phyloP scores from a whole-genome alignment of 495 filamentous ascomycete species.

The Trypethelium eluteriae region DNA sequence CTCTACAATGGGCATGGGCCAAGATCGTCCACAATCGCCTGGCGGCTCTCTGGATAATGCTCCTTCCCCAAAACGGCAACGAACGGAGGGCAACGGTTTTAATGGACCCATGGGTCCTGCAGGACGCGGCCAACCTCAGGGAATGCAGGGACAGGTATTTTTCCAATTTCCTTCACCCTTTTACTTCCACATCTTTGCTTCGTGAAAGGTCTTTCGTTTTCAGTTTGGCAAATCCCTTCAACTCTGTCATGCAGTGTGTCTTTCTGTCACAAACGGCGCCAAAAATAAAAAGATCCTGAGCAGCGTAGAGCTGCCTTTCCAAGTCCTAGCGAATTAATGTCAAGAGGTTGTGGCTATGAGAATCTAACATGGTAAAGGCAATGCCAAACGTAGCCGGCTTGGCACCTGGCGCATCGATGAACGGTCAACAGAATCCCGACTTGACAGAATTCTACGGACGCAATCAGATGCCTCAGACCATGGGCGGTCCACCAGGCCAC shows the following conservation, averaged over 20 bases:
- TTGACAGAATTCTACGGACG: constrained; percentile 62
- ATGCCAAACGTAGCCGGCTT: constrained; percentile 58
- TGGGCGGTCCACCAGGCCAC: constrained; percentile 42
- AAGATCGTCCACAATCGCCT: constrained; percentile 71
- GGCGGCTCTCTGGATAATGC: constrained; percentile 70
- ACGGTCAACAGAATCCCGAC: background rate
- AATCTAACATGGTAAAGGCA: constrained; percentile 48
- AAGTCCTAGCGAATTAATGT: too few species aligned
- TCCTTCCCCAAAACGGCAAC: constrained; percentile 87
- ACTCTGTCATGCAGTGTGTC: too few species aligned
- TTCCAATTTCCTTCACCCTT: background rate
- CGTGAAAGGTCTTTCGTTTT: too few species aligned
- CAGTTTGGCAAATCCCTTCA: too few species aligned
- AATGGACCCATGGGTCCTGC: constrained; percentile 67
- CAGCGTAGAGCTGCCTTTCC: too few species aligned
- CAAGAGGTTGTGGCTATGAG: too few species aligned
- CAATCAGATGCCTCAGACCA: constrained; percentile 23
- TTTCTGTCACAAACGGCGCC: too few species aligned
- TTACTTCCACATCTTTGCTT: background rate
- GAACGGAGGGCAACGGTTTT: constrained; percentile 63
- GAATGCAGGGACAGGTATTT: constrained; percentile 64
- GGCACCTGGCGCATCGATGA: constrained; percentile 26
- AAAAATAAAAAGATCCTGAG: too few species aligned
- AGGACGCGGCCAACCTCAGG: constrained; percentile 58
- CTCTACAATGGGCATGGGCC: constrained; percentile 53